Evolutionary conservation across 495 filamentous ascomycete genomes (phyloP).

Genomic region (Podospora appendiculata): DNA sequence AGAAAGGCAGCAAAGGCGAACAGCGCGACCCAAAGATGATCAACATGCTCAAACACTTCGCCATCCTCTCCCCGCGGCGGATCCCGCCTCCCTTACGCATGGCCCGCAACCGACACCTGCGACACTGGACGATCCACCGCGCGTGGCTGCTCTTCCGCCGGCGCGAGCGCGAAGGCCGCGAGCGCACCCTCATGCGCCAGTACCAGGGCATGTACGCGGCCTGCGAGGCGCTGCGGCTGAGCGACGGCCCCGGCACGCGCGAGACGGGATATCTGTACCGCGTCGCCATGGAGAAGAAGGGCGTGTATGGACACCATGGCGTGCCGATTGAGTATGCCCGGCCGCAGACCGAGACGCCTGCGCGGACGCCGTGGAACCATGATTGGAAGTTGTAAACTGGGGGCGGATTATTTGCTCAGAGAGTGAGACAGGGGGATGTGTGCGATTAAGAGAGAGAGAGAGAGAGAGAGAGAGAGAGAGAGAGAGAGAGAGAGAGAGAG

Average conservation of each 20-base stretch:
- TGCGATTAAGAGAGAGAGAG: too few species aligned
- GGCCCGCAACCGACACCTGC: constrained; percentile 77
- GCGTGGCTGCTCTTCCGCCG: constrained; percentile 73
- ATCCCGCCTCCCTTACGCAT: constrained; percentile 72
- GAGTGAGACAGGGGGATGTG: too few species aligned
- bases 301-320: constrained; percentile 52
- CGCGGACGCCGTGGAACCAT: constrained; percentile 71
- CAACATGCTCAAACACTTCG: constrained; percentile 22
- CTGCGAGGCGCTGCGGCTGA: constrained; percentile 71
- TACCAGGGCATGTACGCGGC: constrained; percentile 73
- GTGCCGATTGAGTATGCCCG: constrained; percentile 86
- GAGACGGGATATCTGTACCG: constrained; percentile 76
- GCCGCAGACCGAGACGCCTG: constrained; percentile 70
- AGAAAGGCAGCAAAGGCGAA: constrained; percentile 20
- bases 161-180: constrained; percentile 50
- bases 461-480: too few species aligned
- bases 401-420: not conserved
- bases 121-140: constrained; percentile 99
- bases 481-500: too few species aligned
- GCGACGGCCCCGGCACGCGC: constrained; percentile 47
- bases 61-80: constrained; percentile 17
- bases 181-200: constrained; percentile 58
- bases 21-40: constrained; percentile 19
- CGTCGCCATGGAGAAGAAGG: constrained; percentile 78
- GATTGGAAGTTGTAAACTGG: constrained; percentile 43